Percentiles rank a stretch among this genome's conserved stretches.
Conservation (phyloP, 2,329 filamentous ascomycete genomes). For the Trichoderma brevicompactum region DNA sequence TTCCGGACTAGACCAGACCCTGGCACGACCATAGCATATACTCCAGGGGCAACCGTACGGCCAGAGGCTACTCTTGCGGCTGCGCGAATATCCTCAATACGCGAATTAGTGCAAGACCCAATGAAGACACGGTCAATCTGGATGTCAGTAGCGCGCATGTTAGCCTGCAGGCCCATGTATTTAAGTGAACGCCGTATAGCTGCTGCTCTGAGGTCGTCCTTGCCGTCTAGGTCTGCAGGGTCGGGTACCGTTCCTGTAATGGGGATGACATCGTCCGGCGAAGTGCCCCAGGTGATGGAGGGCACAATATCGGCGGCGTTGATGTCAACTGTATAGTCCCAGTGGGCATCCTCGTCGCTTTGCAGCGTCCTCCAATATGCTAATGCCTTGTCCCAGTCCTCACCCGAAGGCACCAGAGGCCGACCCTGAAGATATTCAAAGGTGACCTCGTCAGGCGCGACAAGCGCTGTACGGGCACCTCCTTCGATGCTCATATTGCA, state of each 20-base stretch:
- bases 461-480: constrained; percentile 93
- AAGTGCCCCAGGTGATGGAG: constrained; percentile 95
- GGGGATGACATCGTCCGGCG: constrained; percentile 89
- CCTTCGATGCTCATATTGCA: constrained; percentile 99
- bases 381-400: constrained; percentile 87
- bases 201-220: constrained; percentile 69
- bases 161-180: constrained; percentile 91
- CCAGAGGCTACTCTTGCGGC: constrained; percentile 86
- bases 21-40: constrained; percentile 94
- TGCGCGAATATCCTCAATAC: constrained; percentile 91
- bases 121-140: constrained; percentile 95
- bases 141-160: constrained; percentile 91
- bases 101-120: constrained; percentile 94
- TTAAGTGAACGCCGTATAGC: constrained; percentile 81
- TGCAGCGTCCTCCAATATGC: constrained; percentile 86
- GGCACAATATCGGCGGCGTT: constrained; percentile 91
- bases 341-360: constrained; percentile 84
- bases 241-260: constrained; percentile 91
- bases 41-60: constrained; percentile 80
- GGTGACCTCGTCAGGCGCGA: constrained; percentile 90
- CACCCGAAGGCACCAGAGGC: constrained; percentile 82
- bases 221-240: constrained; percentile 81
- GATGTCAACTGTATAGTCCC: constrained; percentile 86
- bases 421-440: constrained; percentile 94
- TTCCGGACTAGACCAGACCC: constrained; percentile 93